Base-by-base conservation (phyloP, 345 rosid species). In the Salix exigua region DNA sequence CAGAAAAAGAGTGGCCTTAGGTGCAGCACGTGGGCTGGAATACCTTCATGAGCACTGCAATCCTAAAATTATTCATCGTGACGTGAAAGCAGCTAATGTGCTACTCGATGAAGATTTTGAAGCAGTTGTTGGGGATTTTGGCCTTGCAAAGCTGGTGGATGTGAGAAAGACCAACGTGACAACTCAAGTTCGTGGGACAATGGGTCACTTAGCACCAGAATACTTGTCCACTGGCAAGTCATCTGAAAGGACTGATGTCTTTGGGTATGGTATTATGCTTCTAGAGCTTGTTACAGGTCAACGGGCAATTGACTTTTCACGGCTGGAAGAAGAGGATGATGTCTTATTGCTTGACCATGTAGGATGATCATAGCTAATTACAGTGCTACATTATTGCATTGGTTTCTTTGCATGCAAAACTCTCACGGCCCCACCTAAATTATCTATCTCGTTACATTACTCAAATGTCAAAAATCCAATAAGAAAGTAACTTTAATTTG, bases 221-320 rank as follows among this genome's bases (percentile, higher is more conserved):
- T 96, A 92, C 85, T 81, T 93, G 83, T 96, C 99, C 65, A 96
- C 97, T 1, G 99, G 99, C 58, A 96, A 90, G 75, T 96, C 99
- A 61, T 96, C 99, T 1, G 98, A 92, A 80, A 86, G 94, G 80
- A 93, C 99, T 7, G 99, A 96, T 88, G 97, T 96, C 78, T 96
- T 96, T 70, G 99, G 99, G 42, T 95, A 91, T 35, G 99, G 99
- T 28, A 93, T 95, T 58, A 87, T 89, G 97, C 96, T 95, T 77
- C 88, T 95, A 55, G 99, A 95, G 89, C 93, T 95, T n/a, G 99
- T 95, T 60, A 95, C 99, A n/a, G 99, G 99, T 66, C 99, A 95
- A 83, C 89, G 99, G 0, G 99, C 99, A 0, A 93, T 95, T 33
- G 99, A 95, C 79, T 93, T 93, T 81, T 91, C 99, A 17, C 96